These are phyloP conservation scores for Fusarium sp. DNA, from an alignment of 2,329 filamentous ascomycete genomes.

Conservation along the genomic window DNA sequence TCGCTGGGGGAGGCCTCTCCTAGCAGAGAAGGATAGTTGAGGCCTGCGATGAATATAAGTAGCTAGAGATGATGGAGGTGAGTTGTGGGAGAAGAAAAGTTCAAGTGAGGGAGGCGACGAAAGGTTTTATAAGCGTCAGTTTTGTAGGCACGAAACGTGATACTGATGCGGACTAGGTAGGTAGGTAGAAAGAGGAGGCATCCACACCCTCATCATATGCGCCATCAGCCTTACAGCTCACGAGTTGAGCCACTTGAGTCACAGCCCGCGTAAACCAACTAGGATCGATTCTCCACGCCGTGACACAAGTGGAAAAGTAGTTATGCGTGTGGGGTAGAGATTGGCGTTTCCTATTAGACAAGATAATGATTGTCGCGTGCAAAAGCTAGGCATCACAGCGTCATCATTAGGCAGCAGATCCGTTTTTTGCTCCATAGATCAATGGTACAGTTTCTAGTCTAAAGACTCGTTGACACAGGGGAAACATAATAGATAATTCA, in stretches of 20 bases:
- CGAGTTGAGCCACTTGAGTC: constrained; percentile 12
- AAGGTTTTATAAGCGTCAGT: constrained; percentile 20
- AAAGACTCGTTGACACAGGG: neutral
- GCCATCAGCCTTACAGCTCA: constrained; percentile 20
- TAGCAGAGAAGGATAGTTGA: neutral
- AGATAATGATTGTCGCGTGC: constrained; percentile 2
- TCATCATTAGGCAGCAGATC: constrained; percentile 17
- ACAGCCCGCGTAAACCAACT: constrained; percentile 9
- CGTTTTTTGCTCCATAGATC: neutral
- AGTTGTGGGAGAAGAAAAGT: neutral
- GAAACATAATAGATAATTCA: neutral
- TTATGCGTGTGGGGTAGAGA: constrained; percentile 10
- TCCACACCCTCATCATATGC: neutral
- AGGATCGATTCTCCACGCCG: neutral
- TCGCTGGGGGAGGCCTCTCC: neutral
- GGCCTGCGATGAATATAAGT: neutral
- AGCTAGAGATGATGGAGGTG: neutral
- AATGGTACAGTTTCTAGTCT: neutral
- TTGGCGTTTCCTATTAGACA: neutral
- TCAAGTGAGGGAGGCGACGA: neutral
- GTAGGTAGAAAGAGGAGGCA: constrained; percentile 1
- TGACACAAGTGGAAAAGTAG: constrained; percentile 1
- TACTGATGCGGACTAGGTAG: neutral
- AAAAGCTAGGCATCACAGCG: constrained; percentile 18
- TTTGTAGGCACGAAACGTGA: neutral